Base-by-base conservation (phyloP, 2,329 filamentous ascomycete species). In the Pleomassaria siparia region DNA sequence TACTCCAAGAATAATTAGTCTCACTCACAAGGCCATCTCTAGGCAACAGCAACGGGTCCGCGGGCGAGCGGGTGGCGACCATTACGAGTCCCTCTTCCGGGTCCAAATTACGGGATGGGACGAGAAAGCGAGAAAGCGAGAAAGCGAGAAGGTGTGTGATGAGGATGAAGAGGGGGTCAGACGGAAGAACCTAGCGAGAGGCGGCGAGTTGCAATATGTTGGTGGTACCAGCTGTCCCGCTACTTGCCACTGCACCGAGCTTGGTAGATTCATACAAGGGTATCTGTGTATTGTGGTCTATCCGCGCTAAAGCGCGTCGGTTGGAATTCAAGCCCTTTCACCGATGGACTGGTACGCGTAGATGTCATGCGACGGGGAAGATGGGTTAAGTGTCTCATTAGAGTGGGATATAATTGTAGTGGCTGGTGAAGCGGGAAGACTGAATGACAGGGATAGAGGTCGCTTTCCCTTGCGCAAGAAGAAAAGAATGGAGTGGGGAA, bases 391-490 rank as follows among this genome's bases (percentile, higher is more conserved):
- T 5, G 32, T 35, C 18, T 13, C 24, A 13, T 12, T 6, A 35
- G 35, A 18, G 35, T 22, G 18, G 20, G 18, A 37, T 37, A n/a
- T 20, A n/a, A 43, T 30, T 11, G 10, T 2, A 16, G 12, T 15
- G 24, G 36, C 43, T 30, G 30, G 41, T 25, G 41, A 47, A 42
- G 45, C 25, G 40, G 43, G 26, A 39, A 32, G 33, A 45, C 11
- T 32, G 18, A n/a, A 18, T 39, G 29, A 43, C 41, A 45, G 30
- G 44, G 29, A 35, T 44, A 39, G 39, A 44, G 30, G 42, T 25
- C 37, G 42, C 30, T 25, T 22, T 20, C 12, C 10, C 15, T 40
- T 20, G 30, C 13, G 20, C 16, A 16, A 43, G 33, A 43, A 33
- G 15, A 13, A 43, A 33, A 5, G 9, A n/a, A 30, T 32, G 18